Evolutionary conservation across 192 early-diverging fungal species (phyloP).

Genomic region (Podila epicladia): DNA sequence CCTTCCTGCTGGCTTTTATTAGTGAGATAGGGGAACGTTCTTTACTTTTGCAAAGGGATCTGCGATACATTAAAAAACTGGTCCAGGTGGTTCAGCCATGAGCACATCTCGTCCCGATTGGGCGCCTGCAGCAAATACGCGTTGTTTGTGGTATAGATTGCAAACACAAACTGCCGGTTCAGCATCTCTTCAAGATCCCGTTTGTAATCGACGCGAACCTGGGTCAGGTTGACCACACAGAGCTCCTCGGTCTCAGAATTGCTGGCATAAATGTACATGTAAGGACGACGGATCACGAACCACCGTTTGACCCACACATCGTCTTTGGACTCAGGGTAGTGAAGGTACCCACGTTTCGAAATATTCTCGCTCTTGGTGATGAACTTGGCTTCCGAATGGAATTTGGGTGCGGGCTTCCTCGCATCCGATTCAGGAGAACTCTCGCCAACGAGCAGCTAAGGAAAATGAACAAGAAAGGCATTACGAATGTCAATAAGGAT

Average conservation of each 20-base stretch:
- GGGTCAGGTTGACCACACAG: slow-evolving; percentile 80
- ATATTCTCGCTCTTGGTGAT: slow-evolving; percentile 54
- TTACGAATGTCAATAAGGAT: neutral
- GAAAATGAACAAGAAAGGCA: neutral
- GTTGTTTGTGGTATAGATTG: slow-evolving; percentile 73
- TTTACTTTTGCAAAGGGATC: slow-evolving; percentile 10
- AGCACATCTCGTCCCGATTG: slow-evolving; percentile 67
- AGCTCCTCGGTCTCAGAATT: slow-evolving; percentile 71
- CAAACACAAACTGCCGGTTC: slow-evolving; percentile 70
- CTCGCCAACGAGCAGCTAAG: slow-evolving; percentile 1
- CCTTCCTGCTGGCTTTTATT: no score
- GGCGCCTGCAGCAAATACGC: slow-evolving; percentile 73
- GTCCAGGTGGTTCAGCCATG: slow-evolving; percentile 60
- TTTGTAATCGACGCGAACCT: slow-evolving; percentile 70
- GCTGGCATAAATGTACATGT: slow-evolving; percentile 80
- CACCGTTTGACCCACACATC: slow-evolving; percentile 80
- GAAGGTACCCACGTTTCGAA: slow-evolving; percentile 62
- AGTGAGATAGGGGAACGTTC: neutral
- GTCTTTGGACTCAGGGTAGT: slow-evolving; percentile 63
- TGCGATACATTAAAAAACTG: slow-evolving; percentile 40
- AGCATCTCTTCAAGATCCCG: slow-evolving; percentile 64
- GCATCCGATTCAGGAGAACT: neutral
- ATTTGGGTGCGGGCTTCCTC: slow-evolving; percentile 6
- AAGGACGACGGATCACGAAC: slow-evolving; percentile 84
- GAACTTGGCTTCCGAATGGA: slow-evolving; percentile 32